Conservation (phyloP, 2,329 filamentous ascomycete species). For the Xylaria sp. region DNA sequence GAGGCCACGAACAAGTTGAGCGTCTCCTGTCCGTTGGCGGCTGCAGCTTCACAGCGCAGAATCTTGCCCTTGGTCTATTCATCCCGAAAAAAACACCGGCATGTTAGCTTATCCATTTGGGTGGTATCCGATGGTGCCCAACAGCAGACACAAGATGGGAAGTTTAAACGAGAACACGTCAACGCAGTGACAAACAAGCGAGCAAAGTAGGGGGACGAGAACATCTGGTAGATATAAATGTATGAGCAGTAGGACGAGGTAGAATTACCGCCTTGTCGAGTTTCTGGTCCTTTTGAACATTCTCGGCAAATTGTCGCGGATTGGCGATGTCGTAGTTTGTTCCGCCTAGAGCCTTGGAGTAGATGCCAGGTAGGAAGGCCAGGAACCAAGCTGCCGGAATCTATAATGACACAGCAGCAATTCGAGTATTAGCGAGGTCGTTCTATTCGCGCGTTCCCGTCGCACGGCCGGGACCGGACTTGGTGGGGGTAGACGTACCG, state of each 20-base stretch:
- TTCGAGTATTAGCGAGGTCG: conserved; percentile 10
- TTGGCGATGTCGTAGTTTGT: conserved; percentile 36
- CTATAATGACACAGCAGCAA: conserved; percentile 23
- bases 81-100: background rate
- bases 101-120: conserved; percentile 17
- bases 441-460: conserved; percentile 1
- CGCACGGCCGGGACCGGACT: no score
- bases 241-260: background rate
- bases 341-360: conserved; percentile 28
- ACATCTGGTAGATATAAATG: background rate
- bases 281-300: conserved; percentile 37
- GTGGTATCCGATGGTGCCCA: background rate
- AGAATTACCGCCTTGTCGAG: conserved; percentile 39
- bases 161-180: background rate
- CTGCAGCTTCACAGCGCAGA: conserved; percentile 38
- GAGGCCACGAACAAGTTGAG: conserved; percentile 42
- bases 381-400: conserved; percentile 39
- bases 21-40: conserved; percentile 41
- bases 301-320: conserved; percentile 34
- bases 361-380: conserved; percentile 28
- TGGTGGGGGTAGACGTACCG: conserved; percentile 32
- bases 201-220: background rate
- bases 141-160: background rate
- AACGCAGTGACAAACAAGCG: background rate
- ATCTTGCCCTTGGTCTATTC: conserved; percentile 43